Evolutionary conservation across 768 basidiomycete species (phyloP).

Genomic region (Lactarius sanguifluus): DNA sequence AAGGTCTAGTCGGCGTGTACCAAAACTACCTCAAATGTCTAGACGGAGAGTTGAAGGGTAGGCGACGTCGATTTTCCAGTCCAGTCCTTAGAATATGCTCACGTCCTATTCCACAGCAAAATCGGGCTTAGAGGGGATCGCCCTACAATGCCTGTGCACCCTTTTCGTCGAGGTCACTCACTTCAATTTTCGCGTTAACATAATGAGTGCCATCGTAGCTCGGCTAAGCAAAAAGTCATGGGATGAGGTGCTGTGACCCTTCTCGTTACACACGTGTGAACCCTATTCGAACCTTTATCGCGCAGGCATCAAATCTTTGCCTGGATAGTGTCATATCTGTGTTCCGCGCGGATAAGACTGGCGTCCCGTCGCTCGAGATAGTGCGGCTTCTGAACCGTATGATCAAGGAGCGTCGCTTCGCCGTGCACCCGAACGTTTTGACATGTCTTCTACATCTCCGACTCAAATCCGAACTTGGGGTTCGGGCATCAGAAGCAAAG

Average conservation of each 20-base stretch:
- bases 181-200: slow-evolving; percentile 95
- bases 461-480: slow-evolving; percentile 79
- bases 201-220: slow-evolving; percentile 85
- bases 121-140: slow-evolving; percentile 62
- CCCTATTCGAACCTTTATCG: slow-evolving; percentile 27
- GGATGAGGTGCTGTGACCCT: slow-evolving; percentile 66
- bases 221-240: slow-evolving; percentile 83
- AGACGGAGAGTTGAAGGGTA: slow-evolving; percentile 87
- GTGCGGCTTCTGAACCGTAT: slow-evolving; percentile 92
- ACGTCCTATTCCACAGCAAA: slow-evolving; percentile 45
- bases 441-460: slow-evolving; percentile 83
- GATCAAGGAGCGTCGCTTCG: slow-evolving; percentile 91
- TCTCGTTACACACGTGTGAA: slow-evolving; percentile 23
- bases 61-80: slow-evolving; percentile 29
- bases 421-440: slow-evolving; percentile 86
- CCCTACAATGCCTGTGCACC: slow-evolving; percentile 85
- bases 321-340: slow-evolving; percentile 77
- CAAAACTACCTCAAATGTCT: slow-evolving; percentile 84
- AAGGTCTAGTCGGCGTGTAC: slow-evolving; percentile 85
- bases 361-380: slow-evolving; percentile 78
- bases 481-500: slow-evolving; percentile 72
- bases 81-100: slow-evolving; percentile 1
- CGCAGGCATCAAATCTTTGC: slow-evolving; percentile 82
- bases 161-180: slow-evolving; percentile 81
- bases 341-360: slow-evolving; percentile 80